phyloP scores from a whole-genome alignment of 116 monocot genomes.

The Trichopus zeylanicus region DNA sequence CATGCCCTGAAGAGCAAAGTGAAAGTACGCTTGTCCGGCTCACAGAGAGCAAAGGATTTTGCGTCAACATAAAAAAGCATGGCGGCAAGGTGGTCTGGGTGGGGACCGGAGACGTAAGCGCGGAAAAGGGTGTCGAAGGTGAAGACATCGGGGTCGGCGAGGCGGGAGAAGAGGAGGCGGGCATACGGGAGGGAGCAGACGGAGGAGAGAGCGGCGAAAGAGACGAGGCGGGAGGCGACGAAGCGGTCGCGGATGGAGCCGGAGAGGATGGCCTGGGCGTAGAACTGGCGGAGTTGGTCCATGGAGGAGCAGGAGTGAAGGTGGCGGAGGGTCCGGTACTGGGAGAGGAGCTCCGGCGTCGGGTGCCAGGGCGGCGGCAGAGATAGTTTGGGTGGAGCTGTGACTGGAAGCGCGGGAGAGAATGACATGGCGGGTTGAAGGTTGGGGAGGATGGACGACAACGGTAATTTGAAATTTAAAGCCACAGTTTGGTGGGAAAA shows the following conservation, averaged over 20 bases:
- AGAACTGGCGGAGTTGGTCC: slow-evolving; percentile 25
- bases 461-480: too few species aligned
- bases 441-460: not conserved
- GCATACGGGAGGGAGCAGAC: slow-evolving; percentile 23
- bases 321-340: slow-evolving; percentile 14
- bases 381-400: not conserved
- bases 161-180: slow-evolving; percentile 8
- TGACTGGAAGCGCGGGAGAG: not conserved
- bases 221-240: slow-evolving; percentile 23
- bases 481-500: too few species aligned
- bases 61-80: slow-evolving; percentile 3
- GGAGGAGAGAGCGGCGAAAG: slow-evolving; percentile 26
- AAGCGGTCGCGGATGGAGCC: slow-evolving; percentile 15
- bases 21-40: slow-evolving; percentile 10
- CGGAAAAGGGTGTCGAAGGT: slow-evolving; percentile 20
- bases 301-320: slow-evolving; percentile 25
- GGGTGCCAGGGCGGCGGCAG: slow-evolving; percentile 17
- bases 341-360: slow-evolving; percentile 17
- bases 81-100: not conserved
- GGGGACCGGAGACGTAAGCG: slow-evolving; percentile 8
- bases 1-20: slow-evolving; percentile 11
- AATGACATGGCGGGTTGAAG: not conserved
- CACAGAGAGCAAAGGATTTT: not conserved
- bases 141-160: slow-evolving; percentile 4
- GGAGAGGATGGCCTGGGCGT: slow-evolving; percentile 23